phyloP scores from a whole-genome alignment of 2,329 filamentous ascomycete genomes.

The Botryotinia convoluta region DNA sequence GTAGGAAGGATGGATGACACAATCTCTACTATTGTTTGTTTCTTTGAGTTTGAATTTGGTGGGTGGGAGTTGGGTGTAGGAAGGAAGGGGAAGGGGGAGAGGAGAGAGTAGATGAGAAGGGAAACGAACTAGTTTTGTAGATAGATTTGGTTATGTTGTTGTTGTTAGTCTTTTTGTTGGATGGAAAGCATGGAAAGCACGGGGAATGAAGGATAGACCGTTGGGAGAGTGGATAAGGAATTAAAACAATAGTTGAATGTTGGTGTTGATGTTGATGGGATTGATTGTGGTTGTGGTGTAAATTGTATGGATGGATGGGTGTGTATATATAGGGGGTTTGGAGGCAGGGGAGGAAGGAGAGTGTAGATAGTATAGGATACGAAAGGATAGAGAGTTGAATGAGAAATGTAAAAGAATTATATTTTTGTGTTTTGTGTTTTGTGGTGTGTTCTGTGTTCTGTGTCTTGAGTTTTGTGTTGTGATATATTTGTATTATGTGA shows the following conservation, averaged over 20 bases:
- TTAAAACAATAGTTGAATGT: neutral
- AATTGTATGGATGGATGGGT: neutral
- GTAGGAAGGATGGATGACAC: neutral
- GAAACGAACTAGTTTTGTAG: neutral
- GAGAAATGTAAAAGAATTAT: neutral
- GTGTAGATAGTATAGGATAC: neutral
- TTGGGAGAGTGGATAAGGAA: neutral
- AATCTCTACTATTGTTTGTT: conserved; percentile 2
- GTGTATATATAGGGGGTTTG: too few species aligned
- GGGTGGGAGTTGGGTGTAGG: too few species aligned
- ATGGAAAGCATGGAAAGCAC: neutral
- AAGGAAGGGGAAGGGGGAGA: neutral
- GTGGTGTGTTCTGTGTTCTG: neutral
- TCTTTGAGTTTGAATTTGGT: neutral
- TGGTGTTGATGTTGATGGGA: neutral
- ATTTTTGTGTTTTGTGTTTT: neutral
- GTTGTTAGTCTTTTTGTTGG: neutral
- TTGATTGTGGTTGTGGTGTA: neutral
- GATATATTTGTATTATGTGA: too few species aligned
- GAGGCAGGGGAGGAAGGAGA: too few species aligned
- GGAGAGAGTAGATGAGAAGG: neutral
- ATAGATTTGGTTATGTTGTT: neutral
- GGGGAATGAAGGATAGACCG: neutral
- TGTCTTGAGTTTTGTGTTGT: too few species aligned
- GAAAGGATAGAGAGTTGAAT: neutral